phyloP scores from a whole-genome alignment of 305 asterid genomes.

The Fraxinus greggii region DNA sequence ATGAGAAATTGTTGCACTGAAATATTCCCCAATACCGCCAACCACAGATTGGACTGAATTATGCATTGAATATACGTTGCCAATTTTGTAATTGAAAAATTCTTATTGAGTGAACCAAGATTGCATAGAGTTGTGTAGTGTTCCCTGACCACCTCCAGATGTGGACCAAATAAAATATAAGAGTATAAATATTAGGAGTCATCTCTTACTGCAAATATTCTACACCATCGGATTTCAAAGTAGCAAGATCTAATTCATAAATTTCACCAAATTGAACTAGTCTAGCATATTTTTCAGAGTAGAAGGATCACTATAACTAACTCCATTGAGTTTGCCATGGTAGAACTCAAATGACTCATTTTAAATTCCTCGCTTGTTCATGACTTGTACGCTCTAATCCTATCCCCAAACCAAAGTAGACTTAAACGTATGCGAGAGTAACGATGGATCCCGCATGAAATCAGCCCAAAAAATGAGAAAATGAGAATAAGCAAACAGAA shows the following conservation, averaged over 20 bases:
- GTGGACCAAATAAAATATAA: background rate
- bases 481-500: background rate
- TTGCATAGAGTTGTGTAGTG: background rate
- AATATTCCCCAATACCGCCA: background rate
- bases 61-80: background rate
- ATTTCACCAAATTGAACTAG: background rate
- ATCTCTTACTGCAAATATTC: background rate
- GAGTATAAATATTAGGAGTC: background rate
- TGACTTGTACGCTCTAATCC: background rate
- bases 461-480: background rate
- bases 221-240: background rate
- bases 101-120: background rate
- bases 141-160: background rate
- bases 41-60: background rate
- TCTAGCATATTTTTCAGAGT: background rate
- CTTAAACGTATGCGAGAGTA: conserved; percentile 15
- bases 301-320: background rate
- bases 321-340: background rate
- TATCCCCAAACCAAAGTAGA: background rate
- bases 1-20: background rate
- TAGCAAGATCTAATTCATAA: background rate
- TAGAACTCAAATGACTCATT: background rate
- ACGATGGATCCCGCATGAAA: background rate
- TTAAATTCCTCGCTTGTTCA: background rate
- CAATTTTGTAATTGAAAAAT: background rate